A percentile compares a stretch with the other conserved stretches of the same genome.
Conservation (phyloP, 192 early-diverging fungal species). For the Umbelopsis vinacea region DNA sequence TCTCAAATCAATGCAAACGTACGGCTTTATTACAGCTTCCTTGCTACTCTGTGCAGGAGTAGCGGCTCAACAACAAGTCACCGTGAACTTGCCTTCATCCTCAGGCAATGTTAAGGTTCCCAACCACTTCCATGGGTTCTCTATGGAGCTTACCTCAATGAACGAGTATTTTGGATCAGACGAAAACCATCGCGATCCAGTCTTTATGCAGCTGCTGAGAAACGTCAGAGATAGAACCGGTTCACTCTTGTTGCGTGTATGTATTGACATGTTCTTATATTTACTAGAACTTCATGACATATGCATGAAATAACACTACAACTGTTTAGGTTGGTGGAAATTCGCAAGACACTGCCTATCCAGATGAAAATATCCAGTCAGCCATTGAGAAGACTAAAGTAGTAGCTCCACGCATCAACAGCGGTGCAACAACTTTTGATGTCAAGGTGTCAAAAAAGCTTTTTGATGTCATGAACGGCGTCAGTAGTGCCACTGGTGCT, state of each 20-base stretch:
- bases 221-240: conserved; percentile 19
- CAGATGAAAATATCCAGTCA: neutral
- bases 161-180: conserved; percentile 14
- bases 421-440: neutral
- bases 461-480: conserved; percentile 16
- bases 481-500: neutral
- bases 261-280: neutral
- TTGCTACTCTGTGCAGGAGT: neutral
- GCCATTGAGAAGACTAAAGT: neutral
- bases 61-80: neutral
- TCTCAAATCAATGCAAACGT: neutral
- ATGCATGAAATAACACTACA: neutral
- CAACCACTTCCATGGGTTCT: neutral
- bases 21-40: neutral
- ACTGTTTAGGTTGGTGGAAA: conserved; percentile 14
- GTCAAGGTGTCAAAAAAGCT: neutral
- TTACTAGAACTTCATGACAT: neutral
- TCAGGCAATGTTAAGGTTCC: conserved; percentile 14
- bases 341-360: conserved; percentile 22
- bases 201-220: conserved; percentile 9
- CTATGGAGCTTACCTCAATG: conserved; percentile 15
- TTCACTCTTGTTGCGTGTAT: conserved; percentile 1
- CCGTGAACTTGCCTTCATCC: neutral
- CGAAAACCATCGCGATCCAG: neutral
- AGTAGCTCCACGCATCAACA: neutral